Evolutionary conservation across 352 stramenopile species (phyloP).

Genomic region (Pythium sukuiense): DNA sequence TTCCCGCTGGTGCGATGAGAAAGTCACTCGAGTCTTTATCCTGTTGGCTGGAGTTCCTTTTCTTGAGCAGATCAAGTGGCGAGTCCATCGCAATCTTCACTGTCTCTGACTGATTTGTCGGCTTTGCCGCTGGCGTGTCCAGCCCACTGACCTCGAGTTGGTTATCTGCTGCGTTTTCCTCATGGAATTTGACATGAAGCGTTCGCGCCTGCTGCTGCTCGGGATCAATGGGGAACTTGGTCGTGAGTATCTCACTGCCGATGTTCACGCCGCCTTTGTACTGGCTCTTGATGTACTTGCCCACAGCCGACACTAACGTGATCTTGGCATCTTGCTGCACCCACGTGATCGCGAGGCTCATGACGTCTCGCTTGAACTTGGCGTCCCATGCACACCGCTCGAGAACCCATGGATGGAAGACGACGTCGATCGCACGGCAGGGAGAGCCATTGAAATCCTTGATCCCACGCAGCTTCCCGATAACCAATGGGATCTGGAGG

Average conservation of each 20-base stretch:
- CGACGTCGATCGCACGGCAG: conserved; percentile 65
- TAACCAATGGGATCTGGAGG: conserved; percentile 71
- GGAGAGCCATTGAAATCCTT: conserved; percentile 42
- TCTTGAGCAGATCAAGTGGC: conserved; percentile 56
- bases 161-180: conserved; percentile 4
- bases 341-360: conserved; percentile 80
- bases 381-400: conserved; percentile 69
- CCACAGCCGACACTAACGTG: conserved; percentile 29
- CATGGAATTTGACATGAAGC: conserved; percentile 19
- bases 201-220: conserved; percentile 30
- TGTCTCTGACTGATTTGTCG: background rate
- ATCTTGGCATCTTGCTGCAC: conserved; percentile 63
- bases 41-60: conserved; percentile 33
- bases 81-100: conserved; percentile 39
- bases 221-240: conserved; percentile 68
- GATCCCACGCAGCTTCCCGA: conserved; percentile 57
- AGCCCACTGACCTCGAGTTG: conserved; percentile 4
- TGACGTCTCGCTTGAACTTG: conserved; percentile 80
- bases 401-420: conserved; percentile 81
- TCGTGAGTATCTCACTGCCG: conserved; percentile 67
- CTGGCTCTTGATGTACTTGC: conserved; percentile 83
- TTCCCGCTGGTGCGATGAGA: conserved; percentile 19
- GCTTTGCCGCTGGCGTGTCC: background rate
- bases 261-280: conserved; percentile 77
- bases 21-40: conserved; percentile 12